Base-by-base conservation (phyloP, 2,329 filamentous ascomycete genomes). In the Aspergillus phoenicis region DNA sequence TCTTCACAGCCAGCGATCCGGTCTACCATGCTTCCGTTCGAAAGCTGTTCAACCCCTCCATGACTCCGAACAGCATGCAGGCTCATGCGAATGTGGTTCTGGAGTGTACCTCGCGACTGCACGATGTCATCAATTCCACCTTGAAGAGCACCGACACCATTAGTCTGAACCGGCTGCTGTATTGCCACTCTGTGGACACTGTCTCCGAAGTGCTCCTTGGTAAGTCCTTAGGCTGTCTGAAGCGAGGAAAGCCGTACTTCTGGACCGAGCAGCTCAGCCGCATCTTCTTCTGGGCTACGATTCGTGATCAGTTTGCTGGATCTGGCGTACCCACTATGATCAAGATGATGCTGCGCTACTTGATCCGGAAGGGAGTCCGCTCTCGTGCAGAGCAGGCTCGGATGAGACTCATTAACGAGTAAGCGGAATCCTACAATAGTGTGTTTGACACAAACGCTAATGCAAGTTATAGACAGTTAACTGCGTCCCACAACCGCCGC, bases 251-350 rank as follows among this genome's bases (percentile, higher is more conserved):
- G 47, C 68, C 68, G 10, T 66, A 68, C 33, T 70, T 70, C 59
- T 70, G 68, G 68, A 70, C 68, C 7, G 68, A 68, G 24, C 68
- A 70, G 47, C 63, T 70, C 3, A 68, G 68, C 8, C 66, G 68
- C 0, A 70, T 70, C 47, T 70, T 70, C 60, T 70, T 64, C 63
- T 70, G 68, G 68, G 68, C 68, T 3, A 70, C 68, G 3, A 61
- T 70, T 30, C 61, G 68, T 2, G 65, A 70, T 33, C 68, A 70
- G 28, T 70, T 70, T 38, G 52, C 69, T n/a, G 68, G 68, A 1
- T 70, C 68, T 6, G 68, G 68, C 0, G 59, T 70, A 2, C 68
- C 68, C 4, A 66, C 68, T 5, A 49, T 68, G n/a, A 68, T 70
- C 60, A 70, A 70, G 47, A 68, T 68, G 68, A 63, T 70, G 54